Conservation (phyloP, 805 yeast genomes). For the Pichia insulana region DNA sequence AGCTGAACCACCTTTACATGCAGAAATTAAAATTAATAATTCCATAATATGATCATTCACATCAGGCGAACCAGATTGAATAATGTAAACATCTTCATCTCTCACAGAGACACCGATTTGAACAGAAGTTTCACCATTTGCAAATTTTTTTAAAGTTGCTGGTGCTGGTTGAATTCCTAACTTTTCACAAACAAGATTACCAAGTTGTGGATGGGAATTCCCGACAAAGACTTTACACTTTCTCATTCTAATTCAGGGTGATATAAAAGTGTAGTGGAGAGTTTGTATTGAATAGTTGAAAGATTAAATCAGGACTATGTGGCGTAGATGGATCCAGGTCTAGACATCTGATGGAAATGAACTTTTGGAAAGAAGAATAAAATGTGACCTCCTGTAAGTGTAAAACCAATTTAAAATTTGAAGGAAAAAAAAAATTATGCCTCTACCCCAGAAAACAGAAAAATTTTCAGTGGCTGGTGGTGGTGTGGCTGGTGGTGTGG, state of each 20-base stretch:
- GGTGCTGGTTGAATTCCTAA: slow-evolving; percentile 93
- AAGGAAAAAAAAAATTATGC: background rate
- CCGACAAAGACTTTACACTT: slow-evolving; percentile 97
- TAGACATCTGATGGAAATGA: background rate
- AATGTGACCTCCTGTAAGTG: background rate
- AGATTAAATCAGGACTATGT: background rate
- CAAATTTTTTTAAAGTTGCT: slow-evolving; percentile 81
- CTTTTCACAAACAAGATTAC: slow-evolving; percentile 79
- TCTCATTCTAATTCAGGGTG: slow-evolving; percentile 51
- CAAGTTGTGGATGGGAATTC: slow-evolving; percentile 91
- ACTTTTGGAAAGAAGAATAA: background rate
- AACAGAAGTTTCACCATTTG: slow-evolving; percentile 96
- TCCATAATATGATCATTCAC: slow-evolving; percentile 96
- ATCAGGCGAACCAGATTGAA: slow-evolving; percentile 84
- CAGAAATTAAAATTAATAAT: slow-evolving; percentile 81
- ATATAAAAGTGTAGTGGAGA: background rate
- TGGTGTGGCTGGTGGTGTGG: too few species aligned
- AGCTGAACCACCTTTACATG: slow-evolving; percentile 98
- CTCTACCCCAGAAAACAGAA: too few species aligned
- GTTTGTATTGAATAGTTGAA: too few species aligned
- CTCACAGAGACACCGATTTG: slow-evolving; percentile 91
- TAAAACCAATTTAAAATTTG: background rate
- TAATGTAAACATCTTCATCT: slow-evolving; percentile 93
- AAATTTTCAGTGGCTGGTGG: too few species aligned
- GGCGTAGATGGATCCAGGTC: background rate